Evolutionary conservation across 805 yeast species (phyloP), one percentile per base, ranked within the genome.

Genomic region (Yamadazyma sp.): DNA sequence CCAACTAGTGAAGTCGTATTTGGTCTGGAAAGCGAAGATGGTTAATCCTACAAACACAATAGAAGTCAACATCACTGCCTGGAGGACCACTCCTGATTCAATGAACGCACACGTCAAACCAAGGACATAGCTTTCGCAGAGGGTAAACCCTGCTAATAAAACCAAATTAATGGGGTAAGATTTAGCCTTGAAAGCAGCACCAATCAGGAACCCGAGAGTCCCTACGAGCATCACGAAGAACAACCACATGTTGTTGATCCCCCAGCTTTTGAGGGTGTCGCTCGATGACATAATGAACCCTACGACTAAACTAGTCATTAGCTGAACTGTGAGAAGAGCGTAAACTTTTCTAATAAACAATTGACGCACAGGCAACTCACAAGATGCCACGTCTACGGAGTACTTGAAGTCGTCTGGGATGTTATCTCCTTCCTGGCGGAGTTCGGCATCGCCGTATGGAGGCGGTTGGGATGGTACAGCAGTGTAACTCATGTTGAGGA

Each of bases 371-470:
- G 83, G 78, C 35, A 85, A 64, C 41, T 83, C 85, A 60, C 95
- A 86, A 21, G 84, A 80, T 3, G 88, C 77, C 16, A 88, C 95
- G 36, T 76, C 73, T 5, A 84, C 83, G 23, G 84, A 77, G 59
- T 82, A 86, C 57, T 87, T 88, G 76, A 87, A 88, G 60, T 86
- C 95, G 49, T 87, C 84, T 3, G 83, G 82, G 32, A 75, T 53
- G 45, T 62, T 59, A 43, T 62, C 68, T 7, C 59, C 69, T 6
- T 45, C 60, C 8, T 38, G 35, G 38, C 68, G 48, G 15, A 34
- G 26, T 15, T 40, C 35, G 12, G 62, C 58, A 3, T 42, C 35
- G 8, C 38, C 48, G 28, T 42, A 36, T 4, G 48, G 21, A 36
- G 48, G 42, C 7, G 49, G 46, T 28, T 36, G 37, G 27, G 12